Evolutionary conservation across 2,329 filamentous ascomycete species (phyloP), one percentile per base, ranked within the genome.

Genomic region (Claviceps spartinae): DNA sequence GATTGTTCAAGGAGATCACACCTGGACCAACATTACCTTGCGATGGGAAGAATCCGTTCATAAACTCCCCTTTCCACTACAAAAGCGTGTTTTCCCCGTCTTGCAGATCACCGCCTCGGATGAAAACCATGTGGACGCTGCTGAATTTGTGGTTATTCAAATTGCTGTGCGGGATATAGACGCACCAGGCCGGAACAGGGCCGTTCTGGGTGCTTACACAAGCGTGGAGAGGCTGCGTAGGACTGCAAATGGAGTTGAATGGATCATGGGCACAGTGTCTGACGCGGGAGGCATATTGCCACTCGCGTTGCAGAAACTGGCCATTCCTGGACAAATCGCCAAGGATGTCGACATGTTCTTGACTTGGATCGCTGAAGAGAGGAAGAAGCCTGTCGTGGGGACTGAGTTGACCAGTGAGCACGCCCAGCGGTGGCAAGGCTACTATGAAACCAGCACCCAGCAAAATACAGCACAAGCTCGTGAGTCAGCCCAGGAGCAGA

Each of bases 251-350:
- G 67, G 69, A 18, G 55, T 86, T 47, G 81, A 85, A 65, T 93
- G 86, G 86, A 71, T 83, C 53, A 90, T 91, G 84, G 84, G 80
- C 8, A 90, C 86, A 9, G 77, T 82, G 11, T 85, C 81, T 54
- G 78, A 90, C 63, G 86, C 86, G 0, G 74, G 74, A 51, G 86
- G 86, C 0, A 65, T 75, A 30, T 60, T 90, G 52, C 86, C 86
- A 0, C 70, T 75, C 62, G 81, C 74, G 71, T 63, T 84, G 57
- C 85, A 89, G 70, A 81, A 79, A 55, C 60, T 78, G 62, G 79
- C 76, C 3, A 72, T 86, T 48, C 78, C 82, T 1, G 74, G 73
- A 1, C 74, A 78, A 54, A 73, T 89, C 48, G 78, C 78, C 18
- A 86, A 86, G 67, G 86, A 89, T 62, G 85, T 88, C 6, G 77